phyloP scores from a whole-genome alignment of 1,139 yeast species.

The Magnusiomyces suaveolens region DNA sequence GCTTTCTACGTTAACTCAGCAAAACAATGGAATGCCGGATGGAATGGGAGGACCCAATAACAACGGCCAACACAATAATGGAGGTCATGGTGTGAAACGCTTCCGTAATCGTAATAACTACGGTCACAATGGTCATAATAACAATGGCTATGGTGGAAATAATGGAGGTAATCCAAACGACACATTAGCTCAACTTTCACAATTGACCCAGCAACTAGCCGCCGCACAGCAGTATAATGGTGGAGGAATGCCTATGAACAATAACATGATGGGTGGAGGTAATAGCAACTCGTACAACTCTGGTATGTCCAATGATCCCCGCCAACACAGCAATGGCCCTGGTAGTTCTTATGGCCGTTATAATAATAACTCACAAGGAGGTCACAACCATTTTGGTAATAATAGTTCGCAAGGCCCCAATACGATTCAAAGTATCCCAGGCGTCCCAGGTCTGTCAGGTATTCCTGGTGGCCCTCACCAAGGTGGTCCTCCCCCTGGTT shows the following conservation, averaged over 20 bases:
- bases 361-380: background rate
- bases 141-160: conserved; percentile 3
- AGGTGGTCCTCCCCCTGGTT: background rate
- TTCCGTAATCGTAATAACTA: background rate
- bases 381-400: background rate
- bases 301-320: background rate
- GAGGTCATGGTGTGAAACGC: background rate
- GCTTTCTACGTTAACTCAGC: conserved; percentile 10
- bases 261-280: background rate
- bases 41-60: background rate
- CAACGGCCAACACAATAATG: background rate
- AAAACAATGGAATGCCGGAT: background rate
- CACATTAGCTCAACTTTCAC: conserved; percentile 1
- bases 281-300: background rate
- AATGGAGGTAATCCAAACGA: background rate
- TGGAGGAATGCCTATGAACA: conserved; percentile 2
- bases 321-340: background rate
- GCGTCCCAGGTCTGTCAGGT: background rate
- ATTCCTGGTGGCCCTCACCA: background rate
- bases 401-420: background rate
- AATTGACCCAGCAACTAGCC: conserved; percentile 1
- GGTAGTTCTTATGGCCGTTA: background rate
- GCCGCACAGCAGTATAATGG: background rate
- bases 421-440: too few relatives aligned
- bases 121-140: background rate